Evolutionary conservation across 2,329 filamentous ascomycete genomes (phyloP).

Genomic region (Daldinia sp.): DNA sequence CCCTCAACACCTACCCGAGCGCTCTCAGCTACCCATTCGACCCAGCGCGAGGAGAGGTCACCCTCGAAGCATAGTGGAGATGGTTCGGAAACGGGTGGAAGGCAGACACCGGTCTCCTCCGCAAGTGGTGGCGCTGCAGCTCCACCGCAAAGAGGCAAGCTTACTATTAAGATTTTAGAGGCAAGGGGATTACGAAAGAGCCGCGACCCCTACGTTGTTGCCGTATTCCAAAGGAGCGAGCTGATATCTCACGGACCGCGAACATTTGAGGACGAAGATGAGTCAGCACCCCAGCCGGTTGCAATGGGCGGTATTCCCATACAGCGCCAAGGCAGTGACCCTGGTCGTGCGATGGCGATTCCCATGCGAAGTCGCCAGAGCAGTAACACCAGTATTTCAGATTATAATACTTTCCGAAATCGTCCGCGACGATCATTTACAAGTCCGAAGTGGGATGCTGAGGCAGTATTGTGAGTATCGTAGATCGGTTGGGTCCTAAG

Average conservation of each 20-base stretch:
- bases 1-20: slow-evolving; percentile 91
- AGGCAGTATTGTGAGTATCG: slow-evolving; percentile 86
- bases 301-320: slow-evolving; percentile 69
- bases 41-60: slow-evolving; percentile 56
- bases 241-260: slow-evolving; percentile 90
- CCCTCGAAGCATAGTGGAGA: slow-evolving; percentile 53
- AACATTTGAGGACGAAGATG: slow-evolving; percentile 70
- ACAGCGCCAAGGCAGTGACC: slow-evolving; percentile 81
- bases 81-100: slow-evolving; percentile 62
- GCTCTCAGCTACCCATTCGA: slow-evolving; percentile 73
- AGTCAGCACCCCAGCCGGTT: slow-evolving; percentile 60
- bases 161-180: slow-evolving; percentile 89
- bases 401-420: slow-evolving; percentile 71
- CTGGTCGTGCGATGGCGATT: slow-evolving; percentile 89
- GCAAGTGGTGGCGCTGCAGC: slow-evolving; percentile 67
- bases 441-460: slow-evolving; percentile 94
- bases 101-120: slow-evolving; percentile 63
- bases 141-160: slow-evolving; percentile 84
- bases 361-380: slow-evolving; percentile 97
- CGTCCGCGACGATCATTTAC: slow-evolving; percentile 73
- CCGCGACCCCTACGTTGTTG: slow-evolving; percentile 93
- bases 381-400: slow-evolving; percentile 88
- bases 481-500: slow-evolving; percentile 21
- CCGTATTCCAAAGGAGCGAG: slow-evolving; percentile 96
- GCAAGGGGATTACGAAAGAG: slow-evolving; percentile 84